phyloP scores from a whole-genome alignment of 768 basidiomycete genomes.

The Brasilioporus rufonigricans region DNA sequence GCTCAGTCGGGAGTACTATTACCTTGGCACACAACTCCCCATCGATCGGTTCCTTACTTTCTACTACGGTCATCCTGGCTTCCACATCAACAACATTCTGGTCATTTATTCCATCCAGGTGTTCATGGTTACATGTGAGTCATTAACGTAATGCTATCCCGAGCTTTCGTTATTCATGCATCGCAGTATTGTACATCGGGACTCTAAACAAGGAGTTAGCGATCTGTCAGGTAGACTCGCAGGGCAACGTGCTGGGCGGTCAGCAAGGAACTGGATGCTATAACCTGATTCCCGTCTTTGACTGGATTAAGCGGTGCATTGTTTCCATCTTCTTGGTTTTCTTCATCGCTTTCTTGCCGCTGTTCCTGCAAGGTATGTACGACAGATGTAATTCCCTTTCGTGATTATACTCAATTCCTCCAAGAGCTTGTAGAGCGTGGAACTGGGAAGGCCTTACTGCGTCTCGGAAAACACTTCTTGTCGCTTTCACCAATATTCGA shows the following conservation, averaged over 20 bases:
- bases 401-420: slow-evolving; percentile 2
- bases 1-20: slow-evolving; percentile 99
- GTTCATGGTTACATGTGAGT: slow-evolving; percentile 93
- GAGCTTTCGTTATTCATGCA: slow-evolving; percentile 7
- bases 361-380: slow-evolving; percentile 87
- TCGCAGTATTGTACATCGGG: slow-evolving; percentile 84
- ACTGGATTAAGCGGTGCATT: slow-evolving; percentile 97
- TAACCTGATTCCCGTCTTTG: slow-evolving; percentile 93
- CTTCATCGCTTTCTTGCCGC: slow-evolving; percentile 93
- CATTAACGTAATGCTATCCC: not conserved
- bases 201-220: slow-evolving; percentile 92
- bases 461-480: slow-evolving; percentile 94
- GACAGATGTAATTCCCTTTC: not conserved
- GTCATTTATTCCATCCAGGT: slow-evolving; percentile 98
- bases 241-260: slow-evolving; percentile 74
- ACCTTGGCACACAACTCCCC: slow-evolving; percentile 95
- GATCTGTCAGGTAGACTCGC: slow-evolving; percentile 84
- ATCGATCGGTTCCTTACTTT: slow-evolving; percentile 99
- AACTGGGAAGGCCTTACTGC: slow-evolving; percentile 90
- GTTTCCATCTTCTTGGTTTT: slow-evolving; percentile 98
- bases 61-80: slow-evolving; percentile 99
- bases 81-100: slow-evolving; percentile 99
- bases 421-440: slow-evolving; percentile 94
- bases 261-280: slow-evolving; percentile 83
- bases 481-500: slow-evolving; percentile 98